Evolutionary conservation across 306 rosid species (phyloP), one percentile per base, ranked within the genome.

Genomic region (Elaeagnus macrophylla): DNA sequence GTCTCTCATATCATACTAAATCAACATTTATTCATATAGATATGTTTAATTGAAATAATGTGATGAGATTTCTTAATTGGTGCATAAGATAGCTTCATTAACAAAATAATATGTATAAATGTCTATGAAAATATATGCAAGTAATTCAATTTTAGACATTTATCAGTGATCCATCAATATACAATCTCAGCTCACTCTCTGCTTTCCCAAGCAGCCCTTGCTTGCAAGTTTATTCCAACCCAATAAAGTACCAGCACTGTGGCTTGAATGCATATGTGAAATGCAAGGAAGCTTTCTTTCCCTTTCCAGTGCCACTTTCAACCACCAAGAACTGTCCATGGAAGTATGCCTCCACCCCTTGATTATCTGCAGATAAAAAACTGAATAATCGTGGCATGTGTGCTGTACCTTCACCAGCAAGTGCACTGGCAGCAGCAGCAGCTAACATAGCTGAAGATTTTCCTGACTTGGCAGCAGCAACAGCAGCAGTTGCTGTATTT

Each of bases 391-490:
- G 81, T 3, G 99, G 99, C 99, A 91, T 91, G 80, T 87, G 96
- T 20, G 83, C 82, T 39, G 96, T 91, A 64, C 99, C 96, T 82
- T 91, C 99, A 58, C 96, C 99, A 49, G 96, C 93, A 58, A 91
- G 99, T 39, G 96, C 99, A 73, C 99, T 87, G 61, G 99, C 99
- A 49, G 99, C 99, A 11, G 99, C 99, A 41, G 99, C 99, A 71
- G 99, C 96, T 25, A 96, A 87, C 95, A 91, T 81, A 53, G 96
- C 99, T 48, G 99, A 91, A 15, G 99, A 84, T 72, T 86, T 91
- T 57, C 99, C 99, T 5, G 99, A 87, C 67, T 71, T 91, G 12
- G 95, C 99, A 2, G 95, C 89, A 43, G 93, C 96, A 38, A 96
- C 96, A 25, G 96, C 99, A 58, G 95, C 99, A 32, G 99, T 91